These are phyloP conservation scores for Cyclostephanos tholiformis DNA, from an alignment of 108 stramenopile genomes.

Conservation along the genomic window DNA sequence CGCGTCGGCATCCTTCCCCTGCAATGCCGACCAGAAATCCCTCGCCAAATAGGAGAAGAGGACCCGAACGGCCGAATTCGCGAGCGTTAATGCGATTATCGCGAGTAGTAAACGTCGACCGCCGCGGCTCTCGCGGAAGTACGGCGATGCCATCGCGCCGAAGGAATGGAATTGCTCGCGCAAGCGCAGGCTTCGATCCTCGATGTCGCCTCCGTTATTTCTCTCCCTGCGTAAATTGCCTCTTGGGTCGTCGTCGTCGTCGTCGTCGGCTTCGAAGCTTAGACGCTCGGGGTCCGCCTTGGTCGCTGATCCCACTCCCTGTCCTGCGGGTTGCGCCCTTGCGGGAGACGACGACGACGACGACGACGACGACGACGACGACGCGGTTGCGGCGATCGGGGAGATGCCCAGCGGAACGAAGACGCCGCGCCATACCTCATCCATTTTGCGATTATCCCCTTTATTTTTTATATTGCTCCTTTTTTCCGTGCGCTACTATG, in stretches of 20 bases:
- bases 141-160: constrained; percentile 51
- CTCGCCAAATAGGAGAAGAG: constrained; percentile 76
- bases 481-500: not conserved
- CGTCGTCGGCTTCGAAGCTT: not conserved
- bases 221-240: not conserved
- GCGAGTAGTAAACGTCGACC: constrained; percentile 48
- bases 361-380: too few relatives aligned
- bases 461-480: not conserved
- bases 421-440: constrained; percentile 3
- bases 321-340: too few relatives aligned
- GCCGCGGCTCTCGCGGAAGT: constrained; percentile 45
- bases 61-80: constrained; percentile 75
- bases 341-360: too few relatives aligned
- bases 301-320: too few relatives aligned
- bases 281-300: too few relatives aligned
- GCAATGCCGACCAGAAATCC: constrained; percentile 80
- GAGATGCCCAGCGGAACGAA: constrained; percentile 1
- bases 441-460: not conserved
- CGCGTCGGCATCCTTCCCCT: constrained; percentile 60
- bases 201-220: too few relatives aligned
- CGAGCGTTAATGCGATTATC: constrained; percentile 64
- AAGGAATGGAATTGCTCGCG: constrained; percentile 46
- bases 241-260: not conserved
- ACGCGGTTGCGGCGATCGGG: not conserved
- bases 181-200: not conserved